Percentiles rank a stretch among this genome's conserved stretches.
Evolutionary conservation across 2,329 filamentous ascomycete species (phyloP).

Genomic region (Colletotrichum sp.): DNA sequence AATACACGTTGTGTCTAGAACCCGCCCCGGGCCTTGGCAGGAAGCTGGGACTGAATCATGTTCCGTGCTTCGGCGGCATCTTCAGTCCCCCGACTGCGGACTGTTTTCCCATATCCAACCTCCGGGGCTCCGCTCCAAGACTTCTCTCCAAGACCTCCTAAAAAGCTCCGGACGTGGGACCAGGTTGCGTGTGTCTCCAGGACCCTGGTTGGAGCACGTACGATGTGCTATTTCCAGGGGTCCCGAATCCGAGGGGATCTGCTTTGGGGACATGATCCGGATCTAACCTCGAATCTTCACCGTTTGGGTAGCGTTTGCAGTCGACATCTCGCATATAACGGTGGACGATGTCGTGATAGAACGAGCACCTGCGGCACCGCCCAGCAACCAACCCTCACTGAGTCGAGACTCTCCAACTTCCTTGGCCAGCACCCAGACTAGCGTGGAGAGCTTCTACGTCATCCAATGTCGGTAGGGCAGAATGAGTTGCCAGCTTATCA

Average conservation of each 20-base stretch:
- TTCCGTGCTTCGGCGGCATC: neutral
- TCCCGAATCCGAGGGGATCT: neutral
- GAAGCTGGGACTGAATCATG: slow-evolving; percentile 13
- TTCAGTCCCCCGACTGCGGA: neutral
- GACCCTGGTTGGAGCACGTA: neutral
- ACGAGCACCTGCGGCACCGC: neutral
- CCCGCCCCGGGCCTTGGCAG: neutral
- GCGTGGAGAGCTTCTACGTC: neutral
- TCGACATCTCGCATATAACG: neutral
- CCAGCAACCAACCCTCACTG: neutral
- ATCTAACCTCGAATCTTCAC: neutral
- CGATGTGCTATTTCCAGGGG: neutral
- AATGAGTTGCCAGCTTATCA: neutral
- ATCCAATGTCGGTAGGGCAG: slow-evolving; percentile 2
- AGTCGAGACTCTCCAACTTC: neutral
- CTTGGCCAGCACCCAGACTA: neutral
- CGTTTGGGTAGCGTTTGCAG: neutral
- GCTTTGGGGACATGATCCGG: neutral
- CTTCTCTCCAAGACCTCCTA: neutral
- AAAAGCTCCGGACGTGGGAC: neutral
- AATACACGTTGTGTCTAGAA: neutral
- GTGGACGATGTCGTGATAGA: neutral
- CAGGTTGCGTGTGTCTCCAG: neutral
- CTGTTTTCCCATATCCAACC: neutral
- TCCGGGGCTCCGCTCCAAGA: neutral